A percentile compares a stretch with the other conserved stretches of the same genome.
Conservation (phyloP, 1,284 basidiomycete species). For the Fomes fomentarius region DNA sequence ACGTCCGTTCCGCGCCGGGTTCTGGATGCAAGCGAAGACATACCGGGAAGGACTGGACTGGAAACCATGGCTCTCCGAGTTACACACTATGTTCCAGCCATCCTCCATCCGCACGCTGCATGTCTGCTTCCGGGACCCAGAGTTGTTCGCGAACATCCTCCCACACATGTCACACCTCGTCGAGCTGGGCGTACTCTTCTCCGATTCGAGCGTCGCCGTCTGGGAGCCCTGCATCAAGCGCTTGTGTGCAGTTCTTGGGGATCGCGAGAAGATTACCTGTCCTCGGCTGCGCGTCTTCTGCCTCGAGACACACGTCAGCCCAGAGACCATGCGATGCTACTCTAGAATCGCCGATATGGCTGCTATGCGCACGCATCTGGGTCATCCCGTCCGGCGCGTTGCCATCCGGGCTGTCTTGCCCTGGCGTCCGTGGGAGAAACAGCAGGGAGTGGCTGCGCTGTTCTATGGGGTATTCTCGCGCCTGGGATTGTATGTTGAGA, state of each 20-base stretch:
- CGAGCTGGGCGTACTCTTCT: not conserved
- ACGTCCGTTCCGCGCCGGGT: not conserved
- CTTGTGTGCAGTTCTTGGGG: not conserved
- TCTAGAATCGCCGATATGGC: not conserved
- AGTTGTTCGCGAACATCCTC: not conserved
- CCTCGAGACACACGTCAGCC: not conserved
- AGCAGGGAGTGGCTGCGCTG: not conserved
- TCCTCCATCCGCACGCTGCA: not conserved
- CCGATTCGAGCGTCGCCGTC: not conserved
- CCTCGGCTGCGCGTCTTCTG: not conserved
- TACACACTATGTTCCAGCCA: not conserved
- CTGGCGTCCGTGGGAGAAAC: conserved; percentile 1
- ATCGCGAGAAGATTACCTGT: not conserved
- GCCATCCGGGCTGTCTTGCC: not conserved
- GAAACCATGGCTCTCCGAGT: not conserved
- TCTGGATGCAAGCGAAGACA: not conserved
- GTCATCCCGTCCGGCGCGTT: not conserved
- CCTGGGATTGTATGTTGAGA: not conserved
- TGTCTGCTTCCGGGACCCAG: not conserved
- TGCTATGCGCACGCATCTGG: not conserved
- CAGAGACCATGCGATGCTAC: not conserved
- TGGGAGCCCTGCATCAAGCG: not conserved
- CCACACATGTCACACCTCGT: not conserved
- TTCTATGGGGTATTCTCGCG: not conserved
- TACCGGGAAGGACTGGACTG: not conserved